Conservation (phyloP, 2,329 filamentous ascomycete genomes). For the Pseudogymnoascus sp. region DNA sequence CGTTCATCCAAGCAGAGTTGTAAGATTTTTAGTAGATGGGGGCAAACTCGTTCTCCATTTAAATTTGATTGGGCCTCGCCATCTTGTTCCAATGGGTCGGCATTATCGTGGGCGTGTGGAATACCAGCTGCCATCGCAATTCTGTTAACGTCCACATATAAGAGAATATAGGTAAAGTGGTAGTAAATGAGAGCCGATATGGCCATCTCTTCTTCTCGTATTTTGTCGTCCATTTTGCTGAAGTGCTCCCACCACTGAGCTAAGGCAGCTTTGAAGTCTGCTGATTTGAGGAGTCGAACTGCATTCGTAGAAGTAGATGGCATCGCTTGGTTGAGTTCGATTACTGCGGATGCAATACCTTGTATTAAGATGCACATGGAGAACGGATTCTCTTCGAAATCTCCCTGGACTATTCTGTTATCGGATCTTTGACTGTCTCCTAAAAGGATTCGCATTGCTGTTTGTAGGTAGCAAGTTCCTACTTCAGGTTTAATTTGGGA, state of each 20-base stretch:
- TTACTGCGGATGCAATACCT: not conserved
- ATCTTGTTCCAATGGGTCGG: not conserved
- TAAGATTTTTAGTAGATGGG: not conserved
- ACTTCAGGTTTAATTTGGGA: conserved; percentile 17
- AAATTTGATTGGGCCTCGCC: not conserved
- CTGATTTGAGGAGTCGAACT: not conserved
- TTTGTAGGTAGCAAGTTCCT: conserved; percentile 16
- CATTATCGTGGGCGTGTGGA: not conserved
- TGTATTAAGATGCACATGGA: not conserved
- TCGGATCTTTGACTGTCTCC: not conserved
- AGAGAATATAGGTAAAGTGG: not conserved
- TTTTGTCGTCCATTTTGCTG: not conserved
- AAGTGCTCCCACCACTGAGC: not conserved
- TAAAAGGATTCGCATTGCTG: not conserved
- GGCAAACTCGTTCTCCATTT: not conserved
- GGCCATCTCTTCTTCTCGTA: not conserved
- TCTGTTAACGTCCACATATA: not conserved
- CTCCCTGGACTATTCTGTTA: not conserved
- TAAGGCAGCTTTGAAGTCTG: not conserved
- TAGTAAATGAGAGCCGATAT: not conserved
- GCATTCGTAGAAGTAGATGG: not conserved
- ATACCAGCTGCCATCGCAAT: not conserved
- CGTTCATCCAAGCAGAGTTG: not conserved
- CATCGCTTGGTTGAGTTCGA: not conserved
- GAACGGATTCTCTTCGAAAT: not conserved